phyloP scores from a whole-genome alignment of 2,329 filamentous ascomycete species.

The Purpureocillium takamizusanense region DNA sequence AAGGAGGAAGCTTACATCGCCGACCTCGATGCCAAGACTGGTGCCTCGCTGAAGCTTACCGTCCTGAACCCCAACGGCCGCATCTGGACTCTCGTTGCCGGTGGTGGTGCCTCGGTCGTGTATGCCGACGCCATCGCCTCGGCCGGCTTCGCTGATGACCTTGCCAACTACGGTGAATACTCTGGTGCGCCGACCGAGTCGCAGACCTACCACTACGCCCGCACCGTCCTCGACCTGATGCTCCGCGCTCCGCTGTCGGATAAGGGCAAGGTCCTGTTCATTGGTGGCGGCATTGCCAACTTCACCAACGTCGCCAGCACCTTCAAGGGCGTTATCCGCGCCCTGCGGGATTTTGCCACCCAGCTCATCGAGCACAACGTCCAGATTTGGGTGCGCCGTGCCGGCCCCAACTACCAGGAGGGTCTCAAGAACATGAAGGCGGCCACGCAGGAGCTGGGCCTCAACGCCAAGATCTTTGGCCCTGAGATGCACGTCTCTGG shows the following conservation, averaged over 20 bases:
- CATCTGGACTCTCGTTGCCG: slow-evolving; percentile 96
- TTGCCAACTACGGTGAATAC: slow-evolving; percentile 99
- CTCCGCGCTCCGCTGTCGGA: slow-evolving; percentile 76
- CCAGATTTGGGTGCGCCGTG: slow-evolving; percentile 87
- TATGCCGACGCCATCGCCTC: slow-evolving; percentile 98
- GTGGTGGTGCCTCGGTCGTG: slow-evolving; percentile 98
- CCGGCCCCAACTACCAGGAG: slow-evolving; percentile 97
- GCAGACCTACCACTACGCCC: slow-evolving; percentile 98
- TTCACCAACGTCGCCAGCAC: slow-evolving; percentile 99
- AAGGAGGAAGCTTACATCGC: slow-evolving; percentile 99
- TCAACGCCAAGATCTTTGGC: slow-evolving; percentile 57
- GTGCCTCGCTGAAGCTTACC: slow-evolving; percentile 96
- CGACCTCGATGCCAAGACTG: slow-evolving; percentile 97
- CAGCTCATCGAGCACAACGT: slow-evolving; percentile 92
- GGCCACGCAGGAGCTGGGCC: slow-evolving; percentile 84
- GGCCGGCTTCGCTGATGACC: slow-evolving; percentile 86
- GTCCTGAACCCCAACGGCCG: slow-evolving; percentile 86
- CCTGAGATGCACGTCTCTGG: slow-evolving; percentile 94
- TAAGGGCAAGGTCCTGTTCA: slow-evolving; percentile 98
- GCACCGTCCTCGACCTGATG: slow-evolving; percentile 95
- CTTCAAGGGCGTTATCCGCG: slow-evolving; percentile 99
- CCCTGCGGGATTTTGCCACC: slow-evolving; percentile 80
- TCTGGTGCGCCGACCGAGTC: slow-evolving; percentile 97
- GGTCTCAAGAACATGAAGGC: slow-evolving; percentile 99
- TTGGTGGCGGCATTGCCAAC: slow-evolving; percentile 99